phyloP scores from a whole-genome alignment of 345 rosid species.

The Camelina neglecta region DNA sequence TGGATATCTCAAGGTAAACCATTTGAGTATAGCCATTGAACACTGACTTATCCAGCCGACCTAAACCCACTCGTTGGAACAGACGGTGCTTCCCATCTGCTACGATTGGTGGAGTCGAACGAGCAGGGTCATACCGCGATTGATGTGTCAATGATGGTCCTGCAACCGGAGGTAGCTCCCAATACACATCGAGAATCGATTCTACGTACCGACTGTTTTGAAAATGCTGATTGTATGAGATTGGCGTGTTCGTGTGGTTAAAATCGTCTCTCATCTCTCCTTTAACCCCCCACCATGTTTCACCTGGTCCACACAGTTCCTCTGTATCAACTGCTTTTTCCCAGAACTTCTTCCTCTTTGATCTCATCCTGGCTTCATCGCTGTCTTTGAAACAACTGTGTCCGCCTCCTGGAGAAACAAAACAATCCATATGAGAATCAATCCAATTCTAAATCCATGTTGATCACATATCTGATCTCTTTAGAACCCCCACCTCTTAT shows the following conservation, averaged over 20 bases:
- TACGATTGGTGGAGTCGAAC: conserved; percentile 71
- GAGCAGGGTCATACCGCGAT: conserved; percentile 90
- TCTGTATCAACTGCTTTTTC: conserved; percentile 85
- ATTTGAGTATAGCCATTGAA: conserved; percentile 98
- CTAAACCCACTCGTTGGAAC: conserved; percentile 79
- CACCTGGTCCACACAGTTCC: conserved; percentile 80
- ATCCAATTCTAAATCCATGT: conserved; percentile 1
- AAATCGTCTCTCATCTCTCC: conserved; percentile 93
- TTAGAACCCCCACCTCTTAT: conserved; percentile 62
- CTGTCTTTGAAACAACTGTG: conserved; percentile 94
- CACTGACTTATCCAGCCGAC: conserved; percentile 72
- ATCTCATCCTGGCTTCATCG: conserved; percentile 87
- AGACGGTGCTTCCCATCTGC: conserved; percentile 85
- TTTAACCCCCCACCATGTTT: conserved; percentile 98
- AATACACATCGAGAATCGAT: conserved; percentile 80
- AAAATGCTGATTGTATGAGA: conserved; percentile 77
- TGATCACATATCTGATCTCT: background rate
- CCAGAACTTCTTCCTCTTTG: conserved; percentile 88
- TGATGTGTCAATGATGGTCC: conserved; percentile 99
- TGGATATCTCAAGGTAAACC: conserved; percentile 85
- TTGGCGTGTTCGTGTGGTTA: conserved; percentile 70
- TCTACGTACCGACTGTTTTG: conserved; percentile 86
- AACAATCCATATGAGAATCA: conserved; percentile 23
- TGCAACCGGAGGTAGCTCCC: conserved; percentile 97
- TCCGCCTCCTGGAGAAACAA: conserved; percentile 77